phyloP scores from a whole-genome alignment of 179 eudicot genomes.

The Spergularia azorica region DNA sequence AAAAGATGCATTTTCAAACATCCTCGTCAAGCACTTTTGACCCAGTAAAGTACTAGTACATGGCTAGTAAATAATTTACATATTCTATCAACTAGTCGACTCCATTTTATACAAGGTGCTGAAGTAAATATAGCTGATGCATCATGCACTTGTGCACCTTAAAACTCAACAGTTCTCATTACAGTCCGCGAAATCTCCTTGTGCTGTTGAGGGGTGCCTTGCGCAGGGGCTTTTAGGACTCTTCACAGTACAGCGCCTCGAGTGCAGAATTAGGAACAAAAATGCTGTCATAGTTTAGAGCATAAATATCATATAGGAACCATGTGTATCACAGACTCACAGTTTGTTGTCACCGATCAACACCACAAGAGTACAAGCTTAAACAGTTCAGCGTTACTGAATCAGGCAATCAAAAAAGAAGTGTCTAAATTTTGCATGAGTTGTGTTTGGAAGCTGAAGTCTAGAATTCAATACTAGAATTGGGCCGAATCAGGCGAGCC shows the following conservation, averaged over 20 bases:
- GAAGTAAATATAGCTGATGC: too few species aligned
- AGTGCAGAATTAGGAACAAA: conserved; percentile 42
- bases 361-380: not conserved
- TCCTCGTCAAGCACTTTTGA: conserved; percentile 57
- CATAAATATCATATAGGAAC: not conserved
- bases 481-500: too few species aligned
- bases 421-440: too few species aligned
- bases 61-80: too few species aligned
- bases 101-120: too few species aligned
- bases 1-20: conserved; percentile 55
- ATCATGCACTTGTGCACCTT: not conserved
- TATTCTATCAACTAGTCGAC: too few species aligned
- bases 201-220: conserved; percentile 74
- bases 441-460: too few species aligned
- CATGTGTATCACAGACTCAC: not conserved
- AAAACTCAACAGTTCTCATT: conserved; percentile 32
- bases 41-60: conserved; percentile 40
- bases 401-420: too few species aligned
- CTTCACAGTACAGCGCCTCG: conserved; percentile 39
- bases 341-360: not conserved
- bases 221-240: conserved; percentile 75
- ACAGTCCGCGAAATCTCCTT: conserved; percentile 47
- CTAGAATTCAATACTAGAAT: too few species aligned
- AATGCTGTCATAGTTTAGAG: conserved; percentile 29
- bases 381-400: too few species aligned